These are phyloP conservation scores for Berberis vulgaris DNA, from an alignment of 164 flowering plant species.

Conservation along the genomic window DNA sequence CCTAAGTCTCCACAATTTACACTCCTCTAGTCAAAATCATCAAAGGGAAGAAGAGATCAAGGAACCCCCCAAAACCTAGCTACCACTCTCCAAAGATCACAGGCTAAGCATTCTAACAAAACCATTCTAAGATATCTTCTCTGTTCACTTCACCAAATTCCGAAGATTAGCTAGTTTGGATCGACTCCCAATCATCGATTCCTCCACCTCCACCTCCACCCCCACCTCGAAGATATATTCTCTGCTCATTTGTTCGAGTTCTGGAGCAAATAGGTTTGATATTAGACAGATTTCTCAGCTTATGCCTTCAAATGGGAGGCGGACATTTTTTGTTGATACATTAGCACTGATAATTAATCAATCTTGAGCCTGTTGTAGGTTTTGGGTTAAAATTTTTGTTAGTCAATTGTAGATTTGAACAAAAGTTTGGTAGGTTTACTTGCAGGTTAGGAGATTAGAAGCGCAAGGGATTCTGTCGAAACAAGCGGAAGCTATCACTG, in stretches of 20 bases:
- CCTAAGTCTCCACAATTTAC: no score
- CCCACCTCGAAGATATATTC: neutral
- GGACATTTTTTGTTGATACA: constrained; percentile 72
- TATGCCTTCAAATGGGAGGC: constrained; percentile 35
- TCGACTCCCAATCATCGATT: neutral
- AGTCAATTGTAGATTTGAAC: neutral
- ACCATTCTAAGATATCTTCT: neutral
- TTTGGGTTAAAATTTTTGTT: neutral
- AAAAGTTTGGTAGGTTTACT: neutral
- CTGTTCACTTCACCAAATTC: constrained; percentile 11
- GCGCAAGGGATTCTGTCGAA: constrained; percentile 63
- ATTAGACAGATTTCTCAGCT: constrained; percentile 41
- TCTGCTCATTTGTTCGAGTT: neutral
- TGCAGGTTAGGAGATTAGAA: constrained; percentile 67
- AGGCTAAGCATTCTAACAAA: no score
- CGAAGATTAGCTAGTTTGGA: neutral
- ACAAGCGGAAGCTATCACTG: constrained; percentile 80
- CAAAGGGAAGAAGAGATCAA: no score
- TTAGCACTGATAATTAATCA: constrained; percentile 40
- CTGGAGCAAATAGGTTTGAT: constrained; percentile 5
- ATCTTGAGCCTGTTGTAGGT: neutral
- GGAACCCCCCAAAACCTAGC: no score
- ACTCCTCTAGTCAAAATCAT: no score
- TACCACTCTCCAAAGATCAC: no score
- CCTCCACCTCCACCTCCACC: neutral